Percentiles rank a stretch among this genome's conserved stretches.
Evolutionary conservation across 331 rosid species (phyloP).

Genomic region (Erythrophleum ivorense): DNA sequence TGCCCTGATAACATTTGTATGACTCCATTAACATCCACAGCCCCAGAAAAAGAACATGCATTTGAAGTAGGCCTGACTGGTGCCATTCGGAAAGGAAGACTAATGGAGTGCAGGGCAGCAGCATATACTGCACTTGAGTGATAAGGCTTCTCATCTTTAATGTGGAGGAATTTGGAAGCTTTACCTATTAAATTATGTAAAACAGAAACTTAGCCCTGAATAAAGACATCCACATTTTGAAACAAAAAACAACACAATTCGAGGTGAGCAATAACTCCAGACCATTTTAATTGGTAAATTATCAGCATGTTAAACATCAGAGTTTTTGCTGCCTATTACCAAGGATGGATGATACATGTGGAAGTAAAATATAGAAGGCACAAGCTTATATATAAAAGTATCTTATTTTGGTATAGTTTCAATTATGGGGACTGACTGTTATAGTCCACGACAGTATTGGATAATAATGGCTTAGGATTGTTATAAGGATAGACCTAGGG

Average conservation of each 20-base stretch:
- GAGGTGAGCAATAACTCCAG: conserved; percentile 11
- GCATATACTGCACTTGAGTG: conserved; percentile 90
- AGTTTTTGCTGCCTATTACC: conserved; percentile 21
- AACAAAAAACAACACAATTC: conserved; percentile 21
- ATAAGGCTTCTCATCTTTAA: conserved; percentile 71
- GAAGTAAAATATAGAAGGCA: neutral
- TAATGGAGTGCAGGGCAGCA: conserved; percentile 76
- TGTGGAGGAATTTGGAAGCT: conserved; percentile 64
- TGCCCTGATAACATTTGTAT: conserved; percentile 76
- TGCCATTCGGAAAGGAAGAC: conserved; percentile 84
- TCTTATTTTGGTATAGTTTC: neutral
- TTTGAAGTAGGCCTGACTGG: conserved; percentile 66
- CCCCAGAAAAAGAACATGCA: conserved; percentile 64
- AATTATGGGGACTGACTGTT: neutral
- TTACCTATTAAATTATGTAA: conserved; percentile 58
- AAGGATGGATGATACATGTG: conserved; percentile 2
- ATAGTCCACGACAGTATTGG: neutral
- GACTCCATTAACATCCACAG: conserved; percentile 67
- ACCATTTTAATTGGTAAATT: conserved; percentile 25
- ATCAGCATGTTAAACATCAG: conserved; percentile 29
- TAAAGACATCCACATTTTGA: conserved; percentile 18
- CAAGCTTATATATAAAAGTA: neutral
- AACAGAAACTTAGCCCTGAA: conserved; percentile 27
- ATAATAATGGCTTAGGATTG: neutral
- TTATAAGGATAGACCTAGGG: neutral